Base-by-base conservation (phyloP, 2,329 filamentous ascomycete species). In the Aureobasidium sp. region DNA sequence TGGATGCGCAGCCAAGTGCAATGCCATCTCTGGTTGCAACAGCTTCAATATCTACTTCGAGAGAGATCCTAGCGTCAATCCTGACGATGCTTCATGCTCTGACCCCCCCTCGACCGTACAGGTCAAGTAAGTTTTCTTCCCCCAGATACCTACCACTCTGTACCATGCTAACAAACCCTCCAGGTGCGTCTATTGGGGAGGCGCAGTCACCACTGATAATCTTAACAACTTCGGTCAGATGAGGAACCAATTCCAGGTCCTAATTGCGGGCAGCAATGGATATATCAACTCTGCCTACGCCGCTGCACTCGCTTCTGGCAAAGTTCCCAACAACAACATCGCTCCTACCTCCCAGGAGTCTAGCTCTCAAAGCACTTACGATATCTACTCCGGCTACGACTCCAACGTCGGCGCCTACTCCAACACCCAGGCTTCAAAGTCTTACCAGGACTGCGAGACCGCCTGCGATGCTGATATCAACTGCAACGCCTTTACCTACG, bases 151-250 rank as follows among this genome's bases (percentile, higher is more conserved):
- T 21, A 21, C 21, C 21, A 21, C 21, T 21, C 21, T 21, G 21
- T 21, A 21, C 21, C 21, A 21, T 21, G 21, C 21, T 21, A 21
- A 21, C 1, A 21, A 21, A 21, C 1, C 21, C 21, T 69, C 68
- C 63, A 72, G 71, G 59, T 72, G 71, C 52, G 67, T 67, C 3
- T 65, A 69, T 53, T 72, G 66, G 66, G 66, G 67, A 34, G 67
- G 67, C 16, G 65, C 65, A 9, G 66, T 73, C 29, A 63, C 45
- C 32, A 25, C 62, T 16, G 57, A 48, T 4, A 67, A 67, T 21
- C 67, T 67, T 16, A 63, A 65, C 41, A 72, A 72, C 59, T 52
- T 62, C 9, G 71, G 70, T 8, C 66, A 71, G 42, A 67, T 62
- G 37, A 50, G 65, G 5, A 63, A 60, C 25, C 54, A 64, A 5